Evolutionary conservation across 441 rosid genomes (phyloP).

Genomic region (Adansonia gregorii): DNA sequence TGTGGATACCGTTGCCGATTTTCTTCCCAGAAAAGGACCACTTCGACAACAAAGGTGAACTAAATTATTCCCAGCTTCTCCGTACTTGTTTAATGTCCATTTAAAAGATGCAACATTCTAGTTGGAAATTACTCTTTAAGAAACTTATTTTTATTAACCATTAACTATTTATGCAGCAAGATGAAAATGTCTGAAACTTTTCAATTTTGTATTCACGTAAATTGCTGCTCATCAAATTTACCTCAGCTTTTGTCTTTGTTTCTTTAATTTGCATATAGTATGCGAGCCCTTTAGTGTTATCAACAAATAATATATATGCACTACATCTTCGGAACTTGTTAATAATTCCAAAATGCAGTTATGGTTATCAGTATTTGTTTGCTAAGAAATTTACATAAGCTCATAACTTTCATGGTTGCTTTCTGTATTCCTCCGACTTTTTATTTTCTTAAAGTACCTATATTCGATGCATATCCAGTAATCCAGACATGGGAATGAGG

Average conservation of each 20-base stretch:
- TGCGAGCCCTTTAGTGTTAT: not conserved
- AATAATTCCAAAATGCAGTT: not conserved
- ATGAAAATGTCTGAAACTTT: not conserved
- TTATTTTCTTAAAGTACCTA: too few species aligned
- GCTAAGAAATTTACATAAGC: not conserved
- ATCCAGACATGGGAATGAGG: too few species aligned
- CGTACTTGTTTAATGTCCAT: not conserved
- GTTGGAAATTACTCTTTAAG: not conserved
- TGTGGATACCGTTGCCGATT: conserved; percentile 84
- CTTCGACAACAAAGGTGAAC: conserved; percentile 70
- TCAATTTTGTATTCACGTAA: not conserved
- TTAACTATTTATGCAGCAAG: not conserved
- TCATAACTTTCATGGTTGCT: not conserved
- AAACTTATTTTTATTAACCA: not conserved
- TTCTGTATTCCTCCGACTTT: too few species aligned
- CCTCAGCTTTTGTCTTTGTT: not conserved
- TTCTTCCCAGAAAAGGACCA: conserved; percentile 83
- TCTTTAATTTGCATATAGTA: not conserved
- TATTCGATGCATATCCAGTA: too few species aligned
- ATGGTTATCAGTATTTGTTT: not conserved
- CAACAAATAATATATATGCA: not conserved
- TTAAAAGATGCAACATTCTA: not conserved
- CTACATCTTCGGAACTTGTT: not conserved
- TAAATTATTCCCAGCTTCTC: not conserved
- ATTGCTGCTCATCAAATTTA: not conserved